Conservation (phyloP, 371 early-diverging fungal genomes). For the Rhizopus delemar region DNA sequence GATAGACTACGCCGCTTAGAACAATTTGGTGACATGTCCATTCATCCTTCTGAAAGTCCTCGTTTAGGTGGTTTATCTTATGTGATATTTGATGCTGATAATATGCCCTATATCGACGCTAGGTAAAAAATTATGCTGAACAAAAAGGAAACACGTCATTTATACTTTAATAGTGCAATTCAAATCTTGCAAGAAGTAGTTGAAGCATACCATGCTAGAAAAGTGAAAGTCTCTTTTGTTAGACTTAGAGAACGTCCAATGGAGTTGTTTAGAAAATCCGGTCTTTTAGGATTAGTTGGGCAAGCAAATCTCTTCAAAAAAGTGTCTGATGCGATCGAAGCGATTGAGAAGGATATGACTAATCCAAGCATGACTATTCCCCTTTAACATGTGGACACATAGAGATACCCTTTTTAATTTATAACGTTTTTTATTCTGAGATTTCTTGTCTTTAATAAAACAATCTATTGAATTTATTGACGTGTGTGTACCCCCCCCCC, state of each 20-base stretch:
- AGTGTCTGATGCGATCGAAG: constrained; percentile 64
- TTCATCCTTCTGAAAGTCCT: constrained; percentile 86
- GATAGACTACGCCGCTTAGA: constrained; percentile 90
- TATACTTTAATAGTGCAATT: constrained; percentile 63
- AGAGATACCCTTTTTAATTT: constrained; percentile 2
- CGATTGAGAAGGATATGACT: constrained; percentile 53
- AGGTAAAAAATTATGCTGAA: constrained; percentile 44
- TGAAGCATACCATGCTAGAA: constrained; percentile 73
- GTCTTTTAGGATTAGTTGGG: constrained; percentile 67
- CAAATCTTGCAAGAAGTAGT: constrained; percentile 88
- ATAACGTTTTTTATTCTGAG: constrained; percentile 2
- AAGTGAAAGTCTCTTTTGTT: constrained; percentile 83
- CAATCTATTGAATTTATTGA: background rate
- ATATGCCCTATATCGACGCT: constrained; percentile 88
- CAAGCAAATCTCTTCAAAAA: constrained; percentile 62
- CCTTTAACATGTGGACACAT: constrained; percentile 5
- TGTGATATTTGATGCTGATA: constrained; percentile 86
- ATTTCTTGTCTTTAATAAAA: background rate
- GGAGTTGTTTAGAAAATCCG: constrained; percentile 68
- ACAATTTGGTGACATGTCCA: constrained; percentile 82
- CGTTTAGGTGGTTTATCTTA: constrained; percentile 63
- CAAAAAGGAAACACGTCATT: background rate
- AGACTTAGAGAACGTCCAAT: constrained; percentile 72
- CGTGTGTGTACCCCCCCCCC: background rate
- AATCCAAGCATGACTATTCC: constrained; percentile 1